A percentile compares a stretch with the other conserved stretches of the same genome.
Evolutionary conservation across 805 yeast genomes (phyloP).

Genomic region (Brettanomyces custersianus): DNA sequence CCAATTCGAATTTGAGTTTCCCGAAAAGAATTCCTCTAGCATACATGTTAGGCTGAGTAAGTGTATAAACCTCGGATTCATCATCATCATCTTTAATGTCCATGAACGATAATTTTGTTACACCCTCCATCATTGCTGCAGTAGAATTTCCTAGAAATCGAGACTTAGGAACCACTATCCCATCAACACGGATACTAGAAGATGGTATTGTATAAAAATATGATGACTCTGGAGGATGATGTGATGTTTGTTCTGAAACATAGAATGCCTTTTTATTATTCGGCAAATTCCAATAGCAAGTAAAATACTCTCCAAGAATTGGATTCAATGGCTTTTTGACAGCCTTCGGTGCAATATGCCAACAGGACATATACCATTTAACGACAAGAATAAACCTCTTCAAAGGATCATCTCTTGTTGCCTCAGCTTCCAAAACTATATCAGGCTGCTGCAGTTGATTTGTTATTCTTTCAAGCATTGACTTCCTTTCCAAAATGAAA

Average conservation of each 20-base stretch:
- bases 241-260: constrained; percentile 90
- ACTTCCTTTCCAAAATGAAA: constrained; percentile 86
- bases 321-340: constrained; percentile 97
- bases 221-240: constrained; percentile 96
- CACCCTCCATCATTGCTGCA: constrained; percentile 95
- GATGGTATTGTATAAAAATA: constrained; percentile 85
- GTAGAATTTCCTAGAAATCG: constrained; percentile 90
- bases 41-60: constrained; percentile 94
- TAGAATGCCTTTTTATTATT: constrained; percentile 65
- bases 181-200: constrained; percentile 76
- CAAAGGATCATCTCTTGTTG: constrained; percentile 48
- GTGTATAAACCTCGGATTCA: constrained; percentile 58
- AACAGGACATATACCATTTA: constrained; percentile 87
- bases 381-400: constrained; percentile 67
- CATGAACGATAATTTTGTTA: constrained; percentile 59
- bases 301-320: constrained; percentile 82
- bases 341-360: constrained; percentile 99
- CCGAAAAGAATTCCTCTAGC: constrained; percentile 93
- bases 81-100: constrained; percentile 41
- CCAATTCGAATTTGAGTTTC: constrained; percentile 79
- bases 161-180: constrained; percentile 79
- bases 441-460: constrained; percentile 80
- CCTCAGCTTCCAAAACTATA: constrained; percentile 61
- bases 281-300: constrained; percentile 87
- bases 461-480: constrained; percentile 93